These are phyloP conservation scores for Paraconiothyrium brasiliense DNA, from an alignment of 2,329 filamentous ascomycete species.

Conservation along the genomic window DNA sequence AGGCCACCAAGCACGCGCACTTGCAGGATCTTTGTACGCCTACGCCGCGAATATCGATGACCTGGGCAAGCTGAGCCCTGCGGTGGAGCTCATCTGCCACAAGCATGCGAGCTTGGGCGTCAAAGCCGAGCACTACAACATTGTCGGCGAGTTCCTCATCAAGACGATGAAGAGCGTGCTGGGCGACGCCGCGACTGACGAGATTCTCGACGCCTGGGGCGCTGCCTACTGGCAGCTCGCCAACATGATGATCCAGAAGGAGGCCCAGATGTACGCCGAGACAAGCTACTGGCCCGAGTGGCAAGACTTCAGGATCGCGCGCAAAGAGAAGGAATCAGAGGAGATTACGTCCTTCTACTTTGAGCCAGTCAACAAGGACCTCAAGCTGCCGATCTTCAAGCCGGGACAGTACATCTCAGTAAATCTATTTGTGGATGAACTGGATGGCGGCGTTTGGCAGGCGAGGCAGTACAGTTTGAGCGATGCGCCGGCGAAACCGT, in stretches of 20 bases:
- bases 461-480: constrained; percentile 77
- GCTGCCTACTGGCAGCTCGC: constrained; percentile 79
- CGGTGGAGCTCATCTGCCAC: constrained; percentile 75
- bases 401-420: constrained; percentile 79
- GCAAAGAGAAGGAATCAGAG: constrained; percentile 72
- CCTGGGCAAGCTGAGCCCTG: constrained; percentile 65
- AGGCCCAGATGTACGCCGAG: constrained; percentile 69
- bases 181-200: constrained; percentile 70
- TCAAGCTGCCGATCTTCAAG: constrained; percentile 69
- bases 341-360: constrained; percentile 78
- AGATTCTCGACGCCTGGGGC: constrained; percentile 73
- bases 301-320: constrained; percentile 71
- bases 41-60: constrained; percentile 79
- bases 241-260: constrained; percentile 74
- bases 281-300: constrained; percentile 72
- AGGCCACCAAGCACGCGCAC: constrained; percentile 73
- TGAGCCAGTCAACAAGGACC: constrained; percentile 67
- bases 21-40: constrained; percentile 73
- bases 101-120: constrained; percentile 79
- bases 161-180: constrained; percentile 73
- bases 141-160: constrained; percentile 75
- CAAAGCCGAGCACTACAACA: constrained; percentile 72
- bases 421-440: constrained; percentile 63
- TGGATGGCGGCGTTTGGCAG: constrained; percentile 65
- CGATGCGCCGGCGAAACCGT: constrained; percentile 67